Conservation (phyloP, 441 rosid genomes). For the Croton setiger region DNA sequence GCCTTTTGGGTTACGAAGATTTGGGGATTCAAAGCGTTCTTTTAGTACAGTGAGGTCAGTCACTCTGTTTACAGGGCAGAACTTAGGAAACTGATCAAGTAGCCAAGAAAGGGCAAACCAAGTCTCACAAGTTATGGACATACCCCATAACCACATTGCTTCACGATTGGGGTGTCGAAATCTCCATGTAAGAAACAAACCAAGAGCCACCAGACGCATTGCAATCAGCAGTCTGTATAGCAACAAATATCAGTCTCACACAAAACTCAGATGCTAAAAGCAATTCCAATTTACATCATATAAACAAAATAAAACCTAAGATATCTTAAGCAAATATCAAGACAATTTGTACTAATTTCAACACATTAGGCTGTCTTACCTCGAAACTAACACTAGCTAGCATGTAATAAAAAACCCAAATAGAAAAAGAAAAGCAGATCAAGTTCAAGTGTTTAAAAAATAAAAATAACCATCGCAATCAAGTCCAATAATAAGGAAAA, state of each 20-base stretch:
- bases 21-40: conserved; percentile 65
- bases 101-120: conserved; percentile 96
- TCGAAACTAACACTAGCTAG: no score
- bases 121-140: conserved; percentile 78
- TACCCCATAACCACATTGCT: conserved; percentile 90
- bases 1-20: conserved; percentile 63
- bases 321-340: not conserved
- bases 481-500: not conserved
- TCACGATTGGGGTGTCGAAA: conserved; percentile 66
- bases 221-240: conserved; percentile 53
- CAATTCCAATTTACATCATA: not conserved
- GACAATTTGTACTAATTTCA: not conserved
- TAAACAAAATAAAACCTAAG: not conserved
- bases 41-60: conserved; percentile 65
- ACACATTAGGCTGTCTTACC: no score
- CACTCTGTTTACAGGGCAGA: conserved; percentile 73
- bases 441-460: no score
- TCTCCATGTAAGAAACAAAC: conserved; percentile 75
- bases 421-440: not conserved
- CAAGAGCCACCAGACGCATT: conserved; percentile 63
- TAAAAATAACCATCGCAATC: no score
- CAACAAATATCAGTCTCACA: not conserved
- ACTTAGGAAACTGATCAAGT: conserved; percentile 88
- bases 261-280: conserved; percentile 4
- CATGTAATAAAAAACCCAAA: not conserved